Evolutionary conservation across 2,329 filamentous ascomycete genomes (phyloP).

Genomic region (Paramyrothecium roridum): DNA sequence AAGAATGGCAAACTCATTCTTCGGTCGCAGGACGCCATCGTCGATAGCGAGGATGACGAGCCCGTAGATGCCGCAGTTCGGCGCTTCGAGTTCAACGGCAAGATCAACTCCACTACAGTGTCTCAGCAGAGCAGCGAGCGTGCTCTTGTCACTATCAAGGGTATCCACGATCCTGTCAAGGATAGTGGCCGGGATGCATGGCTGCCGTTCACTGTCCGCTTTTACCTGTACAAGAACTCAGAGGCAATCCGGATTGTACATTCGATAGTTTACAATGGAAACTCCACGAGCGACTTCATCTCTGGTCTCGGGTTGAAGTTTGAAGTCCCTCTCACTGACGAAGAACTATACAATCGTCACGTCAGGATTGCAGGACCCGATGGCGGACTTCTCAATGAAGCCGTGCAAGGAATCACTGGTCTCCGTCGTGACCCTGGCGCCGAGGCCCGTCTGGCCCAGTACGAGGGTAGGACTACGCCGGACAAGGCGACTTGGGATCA

Average conservation of each 20-base stretch:
- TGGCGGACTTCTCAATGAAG: constrained; percentile 53
- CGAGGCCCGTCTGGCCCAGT: constrained; percentile 47
- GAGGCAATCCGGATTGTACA: constrained; percentile 45
- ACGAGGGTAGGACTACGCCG: constrained; percentile 39
- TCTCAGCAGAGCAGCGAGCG: constrained; percentile 11
- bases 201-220: constrained; percentile 38
- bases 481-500: constrained; percentile 39
- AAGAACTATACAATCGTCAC: constrained; percentile 57
- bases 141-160: constrained; percentile 40
- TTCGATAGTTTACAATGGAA: constrained; percentile 50
- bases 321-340: constrained; percentile 46
- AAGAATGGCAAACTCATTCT: constrained; percentile 49
- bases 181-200: constrained; percentile 36
- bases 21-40: constrained; percentile 46
- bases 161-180: constrained; percentile 6
- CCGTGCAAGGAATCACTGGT: constrained; percentile 57
- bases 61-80: constrained; percentile 23
- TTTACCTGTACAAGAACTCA: too few species aligned
- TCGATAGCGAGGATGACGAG: constrained; percentile 28
- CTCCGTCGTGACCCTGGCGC: constrained; percentile 50
- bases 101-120: too few species aligned
- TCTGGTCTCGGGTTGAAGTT: constrained; percentile 52
- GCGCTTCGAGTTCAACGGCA: constrained; percentile 18
- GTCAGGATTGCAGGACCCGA: constrained; percentile 51
- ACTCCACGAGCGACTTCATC: constrained; percentile 46